Evolutionary conservation across 2,329 filamentous ascomycete genomes (phyloP).

Genomic region (Leptographium wingfieldii): DNA sequence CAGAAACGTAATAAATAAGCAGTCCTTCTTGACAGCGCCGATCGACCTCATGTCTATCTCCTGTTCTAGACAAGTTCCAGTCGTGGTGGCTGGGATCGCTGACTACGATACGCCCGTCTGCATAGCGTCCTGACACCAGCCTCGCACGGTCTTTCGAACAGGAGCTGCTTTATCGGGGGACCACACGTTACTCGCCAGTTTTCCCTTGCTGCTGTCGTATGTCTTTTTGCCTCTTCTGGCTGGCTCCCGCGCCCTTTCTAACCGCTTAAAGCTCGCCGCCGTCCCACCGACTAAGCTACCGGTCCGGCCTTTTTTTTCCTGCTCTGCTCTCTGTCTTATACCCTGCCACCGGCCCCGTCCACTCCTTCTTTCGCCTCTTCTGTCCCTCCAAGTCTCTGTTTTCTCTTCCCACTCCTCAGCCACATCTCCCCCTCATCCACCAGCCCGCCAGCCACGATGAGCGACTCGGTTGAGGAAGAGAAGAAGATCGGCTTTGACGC

Average conservation of each 20-base stretch:
- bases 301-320: background rate
- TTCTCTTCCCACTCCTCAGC: background rate
- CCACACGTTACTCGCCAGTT: background rate
- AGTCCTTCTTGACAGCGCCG: background rate
- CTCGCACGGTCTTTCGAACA: background rate
- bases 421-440: background rate
- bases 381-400: background rate
- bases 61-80: background rate
- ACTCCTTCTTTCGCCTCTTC: background rate
- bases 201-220: background rate
- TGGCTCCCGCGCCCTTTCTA: background rate
- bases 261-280: background rate
- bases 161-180: background rate
- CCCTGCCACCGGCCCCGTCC: background rate
- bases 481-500: slow-evolving; percentile 9
- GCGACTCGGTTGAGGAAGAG: slow-evolving; percentile 7
- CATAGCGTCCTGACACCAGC: background rate
- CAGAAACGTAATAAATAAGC: background rate
- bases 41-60: background rate
- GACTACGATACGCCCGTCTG: background rate
- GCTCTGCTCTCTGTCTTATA: background rate
- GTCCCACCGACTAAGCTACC: background rate
- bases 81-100: background rate
- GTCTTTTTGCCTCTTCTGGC: background rate
- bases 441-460: slow-evolving; percentile 1